Conservation (phyloP, 345 rosid genomes). For the Isatis tinctoria region DNA sequence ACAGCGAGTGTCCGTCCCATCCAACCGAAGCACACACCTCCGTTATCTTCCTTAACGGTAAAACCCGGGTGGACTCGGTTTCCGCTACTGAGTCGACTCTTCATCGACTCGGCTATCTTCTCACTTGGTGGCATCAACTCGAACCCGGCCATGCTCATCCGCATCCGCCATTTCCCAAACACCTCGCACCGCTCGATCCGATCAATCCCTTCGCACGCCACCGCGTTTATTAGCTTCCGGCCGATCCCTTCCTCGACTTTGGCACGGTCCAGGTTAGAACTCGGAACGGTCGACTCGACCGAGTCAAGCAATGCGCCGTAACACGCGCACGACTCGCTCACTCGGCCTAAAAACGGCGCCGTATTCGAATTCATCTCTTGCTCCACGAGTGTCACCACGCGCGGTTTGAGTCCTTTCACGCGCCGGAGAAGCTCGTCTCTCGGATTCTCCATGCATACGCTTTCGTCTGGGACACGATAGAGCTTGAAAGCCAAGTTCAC, state of each 20-base stretch:
- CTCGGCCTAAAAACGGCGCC: conserved; percentile 63
- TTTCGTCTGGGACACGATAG: conserved; percentile 76
- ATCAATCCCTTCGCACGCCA: conserved; percentile 83
- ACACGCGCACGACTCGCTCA: conserved; percentile 46
- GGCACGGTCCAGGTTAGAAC: conserved; percentile 40
- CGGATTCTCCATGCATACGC: conserved; percentile 82
- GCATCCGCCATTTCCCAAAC: conserved; percentile 93
- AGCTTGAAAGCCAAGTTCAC: conserved; percentile 85
- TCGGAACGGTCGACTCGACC: conserved; percentile 51
- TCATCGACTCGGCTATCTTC: conserved; percentile 55
- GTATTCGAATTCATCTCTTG: conserved; percentile 70
- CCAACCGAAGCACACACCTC: conserved; percentile 91
- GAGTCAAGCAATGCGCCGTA: conserved; percentile 82
- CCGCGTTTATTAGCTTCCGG: conserved; percentile 64
- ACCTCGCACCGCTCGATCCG: conserved; percentile 93
- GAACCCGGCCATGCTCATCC: conserved; percentile 96
- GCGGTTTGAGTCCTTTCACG: conserved; percentile 67
- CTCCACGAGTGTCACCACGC: conserved; percentile 76
- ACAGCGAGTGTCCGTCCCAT: conserved; percentile 80
- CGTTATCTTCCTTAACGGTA: conserved; percentile 71
- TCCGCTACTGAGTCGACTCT: conserved; percentile 40
- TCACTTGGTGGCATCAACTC: conserved; percentile 50
- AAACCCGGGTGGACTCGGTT: conserved; percentile 61
- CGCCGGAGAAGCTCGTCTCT: conserved; percentile 89
- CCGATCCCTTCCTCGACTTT: conserved; percentile 66